Evolutionary conservation across 352 stramenopile genomes (phyloP), one percentile per base, ranked within the genome.

Genomic region (Phytophthora meadii): DNA sequence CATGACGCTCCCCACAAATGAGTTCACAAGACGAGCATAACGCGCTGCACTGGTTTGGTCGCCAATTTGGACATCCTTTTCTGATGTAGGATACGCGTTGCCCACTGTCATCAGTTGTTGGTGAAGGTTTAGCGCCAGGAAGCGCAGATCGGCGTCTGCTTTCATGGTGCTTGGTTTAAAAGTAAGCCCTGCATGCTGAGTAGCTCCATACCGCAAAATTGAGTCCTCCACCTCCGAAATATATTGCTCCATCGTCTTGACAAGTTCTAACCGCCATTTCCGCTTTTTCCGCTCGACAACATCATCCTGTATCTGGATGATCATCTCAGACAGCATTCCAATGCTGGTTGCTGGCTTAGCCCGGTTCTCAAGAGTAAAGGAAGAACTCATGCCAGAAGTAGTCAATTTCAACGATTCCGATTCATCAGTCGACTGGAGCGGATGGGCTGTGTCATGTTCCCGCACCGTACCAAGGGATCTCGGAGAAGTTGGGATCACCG

Each of bases 131-230:
- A 96, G 42, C 2, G 86, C 82, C 19, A 96, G 47, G 45, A 93
- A 96, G 44, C 86, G 77, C 19, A 96, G 65, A 36, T 82, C 76
- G 0, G 82, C 72, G 66, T 96, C 84, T 9, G 84, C 85, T 76
- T 96, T 96, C 81, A 92, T 94, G 2, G 88, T 96, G 55, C 84
- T 93, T 7, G 88, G 88, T 61, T 96, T 96, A 45, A 96, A 96
- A 12, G 83, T 93, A 19, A 93, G 67, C 1, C 83, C 84, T 0
- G 65, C 81, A 25, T 93, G 82, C 34, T 90, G 80, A 14, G 78
- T 79, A 28, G 78, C 67, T n/a, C 82, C 84, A 36, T 94, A 95
- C 10, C 82, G 70, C 25, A 92, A 37, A 52, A 96, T 93, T 5
- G 84, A 84, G 22, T 88, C 82, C 51, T 93, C 82, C 7, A 94